Conservation (phyloP, 2,329 filamentous ascomycete genomes). For the Didymella pinodella region DNA sequence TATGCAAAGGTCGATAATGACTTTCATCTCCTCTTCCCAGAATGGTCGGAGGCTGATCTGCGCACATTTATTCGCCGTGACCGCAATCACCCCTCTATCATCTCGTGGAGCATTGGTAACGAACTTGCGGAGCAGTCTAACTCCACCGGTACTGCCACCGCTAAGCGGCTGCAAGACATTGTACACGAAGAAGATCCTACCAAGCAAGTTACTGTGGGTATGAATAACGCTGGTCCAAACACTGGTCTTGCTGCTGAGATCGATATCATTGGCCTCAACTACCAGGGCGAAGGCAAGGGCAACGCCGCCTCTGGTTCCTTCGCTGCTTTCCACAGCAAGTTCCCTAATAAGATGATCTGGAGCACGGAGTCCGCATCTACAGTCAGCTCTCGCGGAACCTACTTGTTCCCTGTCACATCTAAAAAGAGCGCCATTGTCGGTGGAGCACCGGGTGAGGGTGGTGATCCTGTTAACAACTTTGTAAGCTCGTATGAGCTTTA, state of each 20-base stretch:
- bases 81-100: constrained; percentile 62
- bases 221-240: constrained; percentile 57
- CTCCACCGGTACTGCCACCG: constrained; percentile 44
- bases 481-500: constrained; percentile 64
- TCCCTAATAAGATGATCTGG: constrained; percentile 57
- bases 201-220: constrained; percentile 55
- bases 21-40: constrained; percentile 61
- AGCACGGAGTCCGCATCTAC: constrained; percentile 50
- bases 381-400: constrained; percentile 61
- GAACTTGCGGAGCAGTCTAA: constrained; percentile 60
- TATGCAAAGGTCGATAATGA: constrained; percentile 57
- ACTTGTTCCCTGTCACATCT: constrained; percentile 60
- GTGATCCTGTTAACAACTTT: constrained; percentile 47
- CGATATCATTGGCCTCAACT: constrained; percentile 63
- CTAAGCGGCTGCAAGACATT: constrained; percentile 54
- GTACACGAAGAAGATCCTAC: constrained; percentile 59
- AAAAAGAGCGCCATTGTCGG: constrained; percentile 52
- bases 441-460: constrained; percentile 40
- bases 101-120: constrained; percentile 63
- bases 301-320: constrained; percentile 53
- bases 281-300: constrained; percentile 61
- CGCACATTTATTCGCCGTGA: constrained; percentile 62
- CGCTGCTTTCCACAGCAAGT: constrained; percentile 55
- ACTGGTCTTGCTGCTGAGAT: constrained; percentile 52
- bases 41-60: constrained; percentile 63